Percentiles rank a stretch among this genome's conserved stretches.
phyloP scores from a whole-genome alignment of 768 basidiomycete genomes.

The Amanita muscaria region DNA sequence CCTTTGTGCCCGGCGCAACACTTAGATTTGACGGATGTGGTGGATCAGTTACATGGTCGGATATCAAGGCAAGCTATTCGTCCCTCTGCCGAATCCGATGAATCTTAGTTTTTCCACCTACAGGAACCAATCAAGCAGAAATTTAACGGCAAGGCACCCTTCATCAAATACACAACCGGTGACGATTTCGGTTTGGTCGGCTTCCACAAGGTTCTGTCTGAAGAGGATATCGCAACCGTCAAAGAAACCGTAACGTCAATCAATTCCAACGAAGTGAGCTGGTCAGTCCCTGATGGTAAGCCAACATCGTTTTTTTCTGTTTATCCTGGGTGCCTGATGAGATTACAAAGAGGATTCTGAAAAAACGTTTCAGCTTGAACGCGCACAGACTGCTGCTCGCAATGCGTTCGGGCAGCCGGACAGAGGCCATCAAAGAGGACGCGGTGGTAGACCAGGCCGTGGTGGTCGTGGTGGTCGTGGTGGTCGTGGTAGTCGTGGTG shows the following conservation, averaged over 20 bases:
- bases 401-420: slow-evolving; percentile 29
- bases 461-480: slow-evolving; percentile 28
- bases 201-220: slow-evolving; percentile 57
- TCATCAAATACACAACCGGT: slow-evolving; percentile 40
- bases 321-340: slow-evolving; percentile 3
- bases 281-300: slow-evolving; percentile 54
- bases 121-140: slow-evolving; percentile 41
- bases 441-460: slow-evolving; percentile 19
- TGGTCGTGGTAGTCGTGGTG: too few relatives aligned
- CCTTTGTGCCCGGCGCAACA: slow-evolving; percentile 45
- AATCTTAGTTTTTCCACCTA: not conserved
- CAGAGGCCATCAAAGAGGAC: slow-evolving; percentile 12
- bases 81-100: not conserved
- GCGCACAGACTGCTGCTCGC: slow-evolving; percentile 61
- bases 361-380: slow-evolving; percentile 64
- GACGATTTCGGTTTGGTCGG: slow-evolving; percentile 44
- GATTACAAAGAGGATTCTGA: slow-evolving; percentile 54
- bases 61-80: slow-evolving; percentile 35
- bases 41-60: slow-evolving; percentile 38
- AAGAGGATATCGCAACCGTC: slow-evolving; percentile 65
- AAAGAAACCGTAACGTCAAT: slow-evolving; percentile 57
- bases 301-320: not conserved
- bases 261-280: slow-evolving; percentile 54
- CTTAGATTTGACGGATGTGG: slow-evolving; percentile 51
- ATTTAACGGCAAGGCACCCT: slow-evolving; percentile 41